A percentile compares a stretch with the other conserved stretches of the same genome.
Evolutionary conservation across 768 basidiomycete genomes (phyloP).

Genomic region (Jaapia argillacea): DNA sequence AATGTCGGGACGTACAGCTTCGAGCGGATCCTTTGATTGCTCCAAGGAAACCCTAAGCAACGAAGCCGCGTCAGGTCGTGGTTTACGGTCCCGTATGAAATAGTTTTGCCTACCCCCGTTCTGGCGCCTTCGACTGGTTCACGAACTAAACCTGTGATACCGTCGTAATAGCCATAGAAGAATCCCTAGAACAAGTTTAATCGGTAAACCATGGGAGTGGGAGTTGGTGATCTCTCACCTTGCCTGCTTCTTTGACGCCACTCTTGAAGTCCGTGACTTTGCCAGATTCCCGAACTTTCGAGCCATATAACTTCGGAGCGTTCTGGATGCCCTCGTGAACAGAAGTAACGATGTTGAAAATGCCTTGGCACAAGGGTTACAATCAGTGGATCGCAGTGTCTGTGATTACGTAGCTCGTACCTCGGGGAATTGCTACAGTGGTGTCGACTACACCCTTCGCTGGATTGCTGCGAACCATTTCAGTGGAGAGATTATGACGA

Average conservation of each 20-base stretch:
- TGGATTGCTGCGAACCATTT: conserved; percentile 20
- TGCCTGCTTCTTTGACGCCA: conserved; percentile 38
- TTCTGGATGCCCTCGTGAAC: conserved; percentile 38
- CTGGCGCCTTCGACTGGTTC: conserved; percentile 27
- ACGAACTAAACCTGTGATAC: conserved; percentile 26
- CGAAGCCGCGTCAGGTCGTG: background rate
- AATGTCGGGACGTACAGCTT: conserved; percentile 18
- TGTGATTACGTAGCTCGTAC: too few species aligned
- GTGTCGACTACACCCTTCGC: conserved; percentile 35
- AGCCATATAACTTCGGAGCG: conserved; percentile 30
- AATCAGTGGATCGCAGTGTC: too few species aligned
- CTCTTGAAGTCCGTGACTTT: conserved; percentile 32
- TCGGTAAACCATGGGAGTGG: background rate
- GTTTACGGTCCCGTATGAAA: background rate
- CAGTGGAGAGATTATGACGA: too few species aligned
- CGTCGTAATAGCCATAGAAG: conserved; percentile 27
- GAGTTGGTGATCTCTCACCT: conserved; percentile 18
- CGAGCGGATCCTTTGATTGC: conserved; percentile 24
- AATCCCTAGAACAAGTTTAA: conserved; percentile 13
- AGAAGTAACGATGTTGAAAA: conserved; percentile 1
- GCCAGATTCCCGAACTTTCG: conserved; percentile 27
- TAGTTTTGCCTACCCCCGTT: conserved; percentile 20
- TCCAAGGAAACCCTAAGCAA: conserved; percentile 20
- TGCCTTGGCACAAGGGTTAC: too few species aligned
- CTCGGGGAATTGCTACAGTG: conserved; percentile 36